Conservation (phyloP, 176 grass and related monocot species). For the Musa acuminata region DNA sequence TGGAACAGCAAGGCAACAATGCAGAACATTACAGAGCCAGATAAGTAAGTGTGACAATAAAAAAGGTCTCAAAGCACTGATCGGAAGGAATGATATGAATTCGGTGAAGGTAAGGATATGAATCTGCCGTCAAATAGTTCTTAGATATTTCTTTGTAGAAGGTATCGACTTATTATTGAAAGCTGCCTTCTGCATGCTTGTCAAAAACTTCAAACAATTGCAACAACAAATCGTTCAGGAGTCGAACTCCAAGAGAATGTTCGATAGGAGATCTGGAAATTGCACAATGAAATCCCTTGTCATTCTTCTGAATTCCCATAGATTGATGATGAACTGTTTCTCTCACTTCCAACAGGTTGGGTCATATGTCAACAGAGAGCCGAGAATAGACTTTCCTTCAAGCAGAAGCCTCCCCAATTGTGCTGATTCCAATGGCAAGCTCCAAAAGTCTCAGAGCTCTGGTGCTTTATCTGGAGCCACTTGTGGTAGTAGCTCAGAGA, state of each 20-base stretch:
- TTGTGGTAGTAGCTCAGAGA: constrained; percentile 68
- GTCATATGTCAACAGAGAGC: constrained; percentile 45
- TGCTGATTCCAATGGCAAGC: constrained; percentile 36
- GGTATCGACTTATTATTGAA: too few species aligned
- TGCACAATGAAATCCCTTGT: too few species aligned
- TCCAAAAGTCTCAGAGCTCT: constrained; percentile 57
- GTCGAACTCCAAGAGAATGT: too few species aligned
- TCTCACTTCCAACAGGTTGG: constrained; percentile 37
- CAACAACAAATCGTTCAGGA: too few species aligned
- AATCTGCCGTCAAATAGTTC: constrained; percentile 20
- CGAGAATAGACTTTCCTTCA: constrained; percentile 45
- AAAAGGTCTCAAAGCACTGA: constrained; percentile 35
- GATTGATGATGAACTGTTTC: not conserved
- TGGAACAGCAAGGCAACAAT: not conserved
- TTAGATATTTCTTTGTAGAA: constrained; percentile 23
- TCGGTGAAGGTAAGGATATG: constrained; percentile 42
- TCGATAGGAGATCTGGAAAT: too few species aligned
- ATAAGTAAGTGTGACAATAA: constrained; percentile 57
- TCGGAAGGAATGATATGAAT: constrained; percentile 33
- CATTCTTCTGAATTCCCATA: too few species aligned
- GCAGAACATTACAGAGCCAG: constrained; percentile 58
- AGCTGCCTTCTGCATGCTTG: too few species aligned
- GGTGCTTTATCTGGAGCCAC: constrained; percentile 54
- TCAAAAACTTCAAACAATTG: too few species aligned
- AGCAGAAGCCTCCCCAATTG: constrained; percentile 34